Evolutionary conservation across 176 grass and related monocot species (phyloP).

Genomic region (Aegilops umbellulata): DNA sequence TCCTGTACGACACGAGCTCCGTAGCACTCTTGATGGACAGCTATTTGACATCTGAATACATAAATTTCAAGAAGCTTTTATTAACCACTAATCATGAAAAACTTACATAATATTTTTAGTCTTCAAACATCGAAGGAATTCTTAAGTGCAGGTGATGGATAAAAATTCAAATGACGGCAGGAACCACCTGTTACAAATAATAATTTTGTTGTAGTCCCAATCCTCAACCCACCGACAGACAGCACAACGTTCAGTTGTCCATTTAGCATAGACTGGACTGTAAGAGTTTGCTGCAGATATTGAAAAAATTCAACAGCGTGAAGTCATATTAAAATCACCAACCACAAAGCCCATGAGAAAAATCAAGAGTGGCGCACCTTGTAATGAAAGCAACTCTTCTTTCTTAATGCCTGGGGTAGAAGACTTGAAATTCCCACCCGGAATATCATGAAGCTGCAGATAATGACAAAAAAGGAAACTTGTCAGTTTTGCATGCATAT

Average conservation of each 20-base stretch:
- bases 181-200: conserved; percentile 94
- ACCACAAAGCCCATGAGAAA: conserved; percentile 8
- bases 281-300: conserved; percentile 66
- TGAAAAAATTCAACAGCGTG: conserved; percentile 2
- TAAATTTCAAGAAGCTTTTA: background rate
- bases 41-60: conserved; percentile 86
- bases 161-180: background rate
- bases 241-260: conserved; percentile 94
- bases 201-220: conserved; percentile 99
- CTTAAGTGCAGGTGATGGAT: background rate
- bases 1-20: conserved; percentile 62
- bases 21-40: conserved; percentile 97
- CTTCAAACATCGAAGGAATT: background rate
- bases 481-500: background rate
- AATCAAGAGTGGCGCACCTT: conserved; percentile 27
- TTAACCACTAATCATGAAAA: background rate
- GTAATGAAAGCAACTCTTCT: conserved; percentile 54
- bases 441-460: conserved; percentile 55
- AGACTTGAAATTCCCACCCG: conserved; percentile 37
- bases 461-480: background rate
- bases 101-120: too few relatives aligned
- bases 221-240: conserved; percentile 98
- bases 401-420: conserved; percentile 34
- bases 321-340: conserved; percentile 12
- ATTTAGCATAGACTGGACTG: conserved; percentile 74